Conservation (phyloP, 2,329 filamentous ascomycete genomes). For the Exophiala sideris region DNA sequence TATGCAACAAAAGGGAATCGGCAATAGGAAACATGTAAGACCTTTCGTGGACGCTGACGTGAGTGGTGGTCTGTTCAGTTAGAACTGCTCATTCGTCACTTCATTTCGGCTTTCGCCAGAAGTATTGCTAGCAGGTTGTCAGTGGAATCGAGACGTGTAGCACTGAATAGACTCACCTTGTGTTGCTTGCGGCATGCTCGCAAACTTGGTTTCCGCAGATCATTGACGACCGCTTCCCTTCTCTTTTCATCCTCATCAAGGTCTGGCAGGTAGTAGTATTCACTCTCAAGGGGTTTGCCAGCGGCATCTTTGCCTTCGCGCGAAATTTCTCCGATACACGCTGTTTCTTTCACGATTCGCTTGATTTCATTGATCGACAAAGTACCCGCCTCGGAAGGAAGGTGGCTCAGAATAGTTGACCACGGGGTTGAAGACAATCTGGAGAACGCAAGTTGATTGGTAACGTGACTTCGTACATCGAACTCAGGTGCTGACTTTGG, state of each 20-base stretch:
- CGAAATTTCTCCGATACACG: constrained; percentile 81
- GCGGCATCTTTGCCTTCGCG: constrained; percentile 94
- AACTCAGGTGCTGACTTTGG: constrained; percentile 38
- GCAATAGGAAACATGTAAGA: constrained; percentile 22
- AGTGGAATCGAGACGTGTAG: constrained; percentile 9
- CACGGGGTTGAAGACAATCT: constrained; percentile 87
- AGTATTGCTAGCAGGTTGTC: constrained; percentile 59
- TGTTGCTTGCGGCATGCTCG: constrained; percentile 91
- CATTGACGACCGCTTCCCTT: constrained; percentile 77
- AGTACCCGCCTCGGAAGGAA: constrained; percentile 56
- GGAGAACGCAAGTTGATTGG: constrained; percentile 94
- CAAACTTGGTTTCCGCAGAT: constrained; percentile 82
- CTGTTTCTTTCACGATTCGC: constrained; percentile 66
- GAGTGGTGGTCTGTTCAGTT: neutral
- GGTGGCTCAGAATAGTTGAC: constrained; percentile 81
- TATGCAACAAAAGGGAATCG: neutral
- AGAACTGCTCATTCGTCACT: neutral
- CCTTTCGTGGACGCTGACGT: neutral
- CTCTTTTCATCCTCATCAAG: constrained; percentile 75
- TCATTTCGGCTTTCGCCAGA: constrained; percentile 63
- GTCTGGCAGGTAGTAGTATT: constrained; percentile 95
- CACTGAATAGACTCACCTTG: constrained; percentile 64
- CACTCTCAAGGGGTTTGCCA: constrained; percentile 87
- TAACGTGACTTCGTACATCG: constrained; percentile 69
- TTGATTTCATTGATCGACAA: constrained; percentile 65